Percentiles rank a stretch among this genome's conserved stretches.
These are phyloP conservation scores for Exophiala sp. DNA, from an alignment of 2,329 filamentous ascomycete genomes.

Conservation along the genomic window DNA sequence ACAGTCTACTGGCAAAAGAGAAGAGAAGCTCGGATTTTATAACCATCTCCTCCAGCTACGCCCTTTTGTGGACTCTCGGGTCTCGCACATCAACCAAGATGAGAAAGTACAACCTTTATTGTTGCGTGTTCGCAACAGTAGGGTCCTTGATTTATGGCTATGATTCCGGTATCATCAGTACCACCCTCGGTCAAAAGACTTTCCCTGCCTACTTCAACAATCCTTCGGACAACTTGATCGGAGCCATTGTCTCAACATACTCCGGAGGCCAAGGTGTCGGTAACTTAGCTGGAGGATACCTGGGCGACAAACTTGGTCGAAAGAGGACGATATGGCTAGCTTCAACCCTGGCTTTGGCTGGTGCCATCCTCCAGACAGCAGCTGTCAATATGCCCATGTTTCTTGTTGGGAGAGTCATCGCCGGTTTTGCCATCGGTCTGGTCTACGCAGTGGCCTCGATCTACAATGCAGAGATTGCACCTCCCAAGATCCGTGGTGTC, in stretches of 20 bases:
- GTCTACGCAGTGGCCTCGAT: constrained; percentile 47
- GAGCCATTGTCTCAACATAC: constrained; percentile 39
- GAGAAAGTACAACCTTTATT: neutral
- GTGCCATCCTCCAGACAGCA: constrained; percentile 35
- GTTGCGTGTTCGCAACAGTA: neutral
- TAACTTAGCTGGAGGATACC: neutral
- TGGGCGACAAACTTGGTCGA: constrained; percentile 2
- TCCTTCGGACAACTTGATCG: constrained; percentile 25
- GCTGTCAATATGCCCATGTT: constrained; percentile 42
- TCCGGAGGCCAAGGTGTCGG: constrained; percentile 34
- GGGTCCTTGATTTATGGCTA: constrained; percentile 33
- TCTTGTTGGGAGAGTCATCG: constrained; percentile 49
- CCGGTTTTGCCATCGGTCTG: constrained; percentile 47
- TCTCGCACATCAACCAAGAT: neutral
- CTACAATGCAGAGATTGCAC: constrained; percentile 31
- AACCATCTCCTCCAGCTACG: neutral
- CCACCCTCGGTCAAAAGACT: constrained; percentile 30
- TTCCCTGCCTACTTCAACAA: constrained; percentile 30
- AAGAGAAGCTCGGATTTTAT: neutral
- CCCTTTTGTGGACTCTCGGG: neutral
- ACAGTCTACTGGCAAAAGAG: neutral
- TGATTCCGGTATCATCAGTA: constrained; percentile 34
- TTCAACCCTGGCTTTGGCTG: constrained; percentile 12
- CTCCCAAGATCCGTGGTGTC: constrained; percentile 14
- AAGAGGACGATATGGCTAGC: constrained; percentile 1